These are phyloP conservation scores for Bombardia bombarda DNA, from an alignment of 495 filamentous ascomycete genomes.

Conservation along the genomic window DNA sequence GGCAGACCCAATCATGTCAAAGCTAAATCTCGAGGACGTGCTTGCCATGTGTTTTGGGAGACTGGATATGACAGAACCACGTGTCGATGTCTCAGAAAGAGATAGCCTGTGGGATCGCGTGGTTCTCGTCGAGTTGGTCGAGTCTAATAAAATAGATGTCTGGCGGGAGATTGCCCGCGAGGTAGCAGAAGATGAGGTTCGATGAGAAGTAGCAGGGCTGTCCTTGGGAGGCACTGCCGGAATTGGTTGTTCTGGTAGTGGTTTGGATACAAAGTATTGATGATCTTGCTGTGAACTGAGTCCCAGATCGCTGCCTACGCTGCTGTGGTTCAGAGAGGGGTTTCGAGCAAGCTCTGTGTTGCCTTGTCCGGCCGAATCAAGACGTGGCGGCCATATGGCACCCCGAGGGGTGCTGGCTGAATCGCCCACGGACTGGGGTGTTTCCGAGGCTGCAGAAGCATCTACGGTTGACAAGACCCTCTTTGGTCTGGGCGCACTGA, in stretches of 20 bases:
- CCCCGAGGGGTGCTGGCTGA: background rate
- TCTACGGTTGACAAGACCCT: slow-evolving; percentile 33
- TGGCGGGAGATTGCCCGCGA: slow-evolving; percentile 23
- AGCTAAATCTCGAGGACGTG: slow-evolving; percentile 84
- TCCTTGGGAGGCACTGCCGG: slow-evolving; percentile 34
- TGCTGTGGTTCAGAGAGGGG: too few species aligned
- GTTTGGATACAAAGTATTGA: slow-evolving; percentile 1
- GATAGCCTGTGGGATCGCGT: slow-evolving; percentile 26
- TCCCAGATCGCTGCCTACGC: too few species aligned
- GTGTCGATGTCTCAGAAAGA: slow-evolving; percentile 29
- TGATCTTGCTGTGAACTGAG: too few species aligned
- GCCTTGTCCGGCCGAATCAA: too few species aligned
- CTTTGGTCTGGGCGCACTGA: slow-evolving; percentile 71
- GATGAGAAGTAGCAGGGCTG: slow-evolving; percentile 12
- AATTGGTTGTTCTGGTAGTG: slow-evolving; percentile 9
- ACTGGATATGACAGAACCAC: slow-evolving; percentile 39
- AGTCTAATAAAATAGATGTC: slow-evolving; percentile 2
- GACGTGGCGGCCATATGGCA: too few species aligned
- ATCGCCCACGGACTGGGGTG: background rate
- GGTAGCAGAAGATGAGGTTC: slow-evolving; percentile 21
- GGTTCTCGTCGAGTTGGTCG: slow-evolving; percentile 20
- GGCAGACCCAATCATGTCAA: slow-evolving; percentile 81
- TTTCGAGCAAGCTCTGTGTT: too few species aligned
- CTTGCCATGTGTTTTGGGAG: slow-evolving; percentile 73
- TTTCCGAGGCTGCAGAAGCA: background rate